These are phyloP conservation scores for Penicillium canariense DNA, from an alignment of 495 filamentous ascomycete genomes.

Conservation along the genomic window DNA sequence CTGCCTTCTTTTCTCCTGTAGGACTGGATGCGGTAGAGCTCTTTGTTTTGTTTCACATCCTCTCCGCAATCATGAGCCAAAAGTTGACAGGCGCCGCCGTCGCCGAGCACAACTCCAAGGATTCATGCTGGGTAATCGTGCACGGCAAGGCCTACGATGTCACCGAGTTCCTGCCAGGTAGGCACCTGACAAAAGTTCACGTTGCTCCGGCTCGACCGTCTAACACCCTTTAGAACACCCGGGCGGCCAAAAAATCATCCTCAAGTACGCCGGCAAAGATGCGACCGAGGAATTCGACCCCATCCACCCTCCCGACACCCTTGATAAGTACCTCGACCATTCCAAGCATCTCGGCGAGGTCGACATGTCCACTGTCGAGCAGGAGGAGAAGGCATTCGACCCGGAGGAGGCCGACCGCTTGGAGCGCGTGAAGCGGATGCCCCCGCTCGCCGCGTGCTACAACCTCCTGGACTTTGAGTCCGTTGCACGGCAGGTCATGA, in stretches of 20 bases:
- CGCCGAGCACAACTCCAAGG: constrained; percentile 77
- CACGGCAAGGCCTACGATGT: constrained; percentile 93
- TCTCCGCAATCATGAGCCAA: constrained; percentile 31
- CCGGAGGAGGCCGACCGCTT: constrained; percentile 76
- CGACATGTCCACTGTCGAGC: constrained; percentile 80
- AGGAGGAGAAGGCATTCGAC: constrained; percentile 64
- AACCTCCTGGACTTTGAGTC: constrained; percentile 95
- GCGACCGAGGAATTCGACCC: constrained; percentile 90
- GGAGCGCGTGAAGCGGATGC: constrained; percentile 74
- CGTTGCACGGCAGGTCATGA: constrained; percentile 84
- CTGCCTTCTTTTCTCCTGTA: background rate
- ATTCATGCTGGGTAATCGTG: constrained; percentile 81
- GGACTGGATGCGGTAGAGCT: background rate
- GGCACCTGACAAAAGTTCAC: background rate
- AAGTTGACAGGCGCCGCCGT: constrained; percentile 72
- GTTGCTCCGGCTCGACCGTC: background rate
- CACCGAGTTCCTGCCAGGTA: constrained; percentile 77
- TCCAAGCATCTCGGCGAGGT: constrained; percentile 89
- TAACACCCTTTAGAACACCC: constrained; percentile 61
- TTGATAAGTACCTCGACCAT: constrained; percentile 71
- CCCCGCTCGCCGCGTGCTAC: constrained; percentile 83
- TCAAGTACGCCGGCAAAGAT: constrained; percentile 81
- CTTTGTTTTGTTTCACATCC: background rate
- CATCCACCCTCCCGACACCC: constrained; percentile 84
- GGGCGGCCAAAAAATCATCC: constrained; percentile 77